Evolutionary conservation across 225 moss, liverwort and hornwort species (phyloP).

Genomic region (Pleurozium schreberi): DNA sequence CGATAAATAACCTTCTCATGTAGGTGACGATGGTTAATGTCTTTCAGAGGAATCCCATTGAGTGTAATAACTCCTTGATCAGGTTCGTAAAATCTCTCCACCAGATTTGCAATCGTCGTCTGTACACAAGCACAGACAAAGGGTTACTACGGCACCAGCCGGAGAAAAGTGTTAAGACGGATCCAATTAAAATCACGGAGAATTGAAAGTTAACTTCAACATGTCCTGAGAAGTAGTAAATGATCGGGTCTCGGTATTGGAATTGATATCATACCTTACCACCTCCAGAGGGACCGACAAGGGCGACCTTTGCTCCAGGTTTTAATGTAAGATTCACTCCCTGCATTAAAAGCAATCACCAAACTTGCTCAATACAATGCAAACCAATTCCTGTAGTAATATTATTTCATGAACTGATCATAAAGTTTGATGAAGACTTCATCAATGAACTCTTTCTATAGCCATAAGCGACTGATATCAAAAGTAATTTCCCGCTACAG

Average conservation of each 20-base stretch:
- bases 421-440: background rate
- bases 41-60: conserved; percentile 56
- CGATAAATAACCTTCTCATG: conserved; percentile 56
- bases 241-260: background rate
- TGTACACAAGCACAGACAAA: conserved; percentile 3
- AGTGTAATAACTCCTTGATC: conserved; percentile 69
- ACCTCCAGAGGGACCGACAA: conserved; percentile 98
- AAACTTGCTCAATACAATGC: background rate
- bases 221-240: background rate
- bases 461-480: background rate
- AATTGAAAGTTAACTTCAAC: background rate
- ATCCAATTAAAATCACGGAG: background rate
- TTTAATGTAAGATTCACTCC: conserved; percentile 72
- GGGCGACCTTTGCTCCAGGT: conserved; percentile 92
- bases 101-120: conserved; percentile 97
- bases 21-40: conserved; percentile 75
- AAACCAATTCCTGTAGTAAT: background rate
- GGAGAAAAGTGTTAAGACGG: background rate
- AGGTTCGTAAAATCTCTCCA: conserved; percentile 98
- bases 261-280: conserved; percentile 60
- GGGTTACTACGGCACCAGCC: background rate
- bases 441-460: background rate
- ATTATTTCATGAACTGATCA: background rate
- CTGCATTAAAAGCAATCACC: conserved; percentile 19
- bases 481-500: background rate